A percentile compares a stretch with the other conserved stretches of the same genome.
Conservation (phyloP, 2,329 filamentous ascomycete genomes). For the Fusarium temperatum region DNA sequence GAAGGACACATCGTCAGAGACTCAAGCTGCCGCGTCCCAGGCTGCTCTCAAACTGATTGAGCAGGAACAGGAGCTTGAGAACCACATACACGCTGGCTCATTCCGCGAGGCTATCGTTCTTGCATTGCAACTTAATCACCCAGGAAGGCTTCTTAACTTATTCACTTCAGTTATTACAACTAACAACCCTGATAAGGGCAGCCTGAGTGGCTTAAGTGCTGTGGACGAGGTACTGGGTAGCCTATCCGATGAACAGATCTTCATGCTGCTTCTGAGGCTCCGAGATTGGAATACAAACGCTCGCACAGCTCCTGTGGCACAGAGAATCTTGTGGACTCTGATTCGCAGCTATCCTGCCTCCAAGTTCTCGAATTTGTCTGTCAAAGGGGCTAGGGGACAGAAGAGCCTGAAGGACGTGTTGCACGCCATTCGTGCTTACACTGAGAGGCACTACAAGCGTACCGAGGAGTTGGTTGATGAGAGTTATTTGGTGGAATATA, state of each 20-base stretch:
- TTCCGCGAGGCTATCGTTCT: constrained; percentile 94
- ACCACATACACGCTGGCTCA: constrained; percentile 86
- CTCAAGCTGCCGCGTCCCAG: constrained; percentile 76
- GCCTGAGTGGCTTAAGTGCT: constrained; percentile 69
- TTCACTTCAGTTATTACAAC: constrained; percentile 82
- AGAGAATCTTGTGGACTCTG: constrained; percentile 82
- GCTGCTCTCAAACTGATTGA: constrained; percentile 84
- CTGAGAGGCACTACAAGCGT: constrained; percentile 89
- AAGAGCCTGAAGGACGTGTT: constrained; percentile 83
- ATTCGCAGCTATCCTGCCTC: constrained; percentile 83
- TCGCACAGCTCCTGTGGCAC: constrained; percentile 83
- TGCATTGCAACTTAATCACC: constrained; percentile 93
- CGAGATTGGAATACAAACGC: constrained; percentile 99
- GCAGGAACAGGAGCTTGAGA: constrained; percentile 93
- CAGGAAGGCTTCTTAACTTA: constrained; percentile 82
- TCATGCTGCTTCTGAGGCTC: constrained; percentile 79
- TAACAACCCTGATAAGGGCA: constrained; percentile 66
- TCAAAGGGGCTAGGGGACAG: constrained; percentile 65
- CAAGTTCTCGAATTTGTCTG: constrained; percentile 76
- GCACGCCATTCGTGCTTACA: constrained; percentile 88
- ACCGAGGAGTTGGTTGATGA: constrained; percentile 92
- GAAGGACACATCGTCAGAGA: constrained; percentile 88
- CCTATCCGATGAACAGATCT: constrained; percentile 86
- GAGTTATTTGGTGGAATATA: constrained; percentile 94
- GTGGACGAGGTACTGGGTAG: constrained; percentile 87